Evolutionary conservation across 1,284 basidiomycete genomes (phyloP), one percentile per base, ranked within the genome.

Genomic region (Heterobasidion occidentale): DNA sequence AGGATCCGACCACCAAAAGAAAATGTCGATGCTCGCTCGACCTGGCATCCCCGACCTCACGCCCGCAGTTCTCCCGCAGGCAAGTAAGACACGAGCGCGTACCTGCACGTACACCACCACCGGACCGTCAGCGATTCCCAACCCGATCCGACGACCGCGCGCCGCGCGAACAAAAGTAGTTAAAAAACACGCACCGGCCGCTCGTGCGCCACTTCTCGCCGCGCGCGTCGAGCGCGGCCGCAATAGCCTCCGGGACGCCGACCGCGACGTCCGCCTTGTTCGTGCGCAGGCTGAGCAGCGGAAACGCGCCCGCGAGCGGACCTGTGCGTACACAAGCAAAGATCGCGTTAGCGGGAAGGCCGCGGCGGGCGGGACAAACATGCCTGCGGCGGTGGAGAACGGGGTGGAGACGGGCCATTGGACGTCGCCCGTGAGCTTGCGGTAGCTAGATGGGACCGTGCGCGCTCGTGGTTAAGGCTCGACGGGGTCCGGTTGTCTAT

Each of bases 211-310:
- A 95, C 58, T 85, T 85, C 62, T 84, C 80, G 34, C 80, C 89
- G 54, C 77, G 79, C 44, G 64, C 65, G 64, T 95, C 90, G 8
- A 94, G 74, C 60, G 74, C 73, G 59, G 86, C 82, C 0, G 83
- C 86, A 2, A 83, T 71, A 0, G 83, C 84, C 56, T 81, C 73
- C 2, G 81, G 71, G 6, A 96, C 77, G 1, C 89, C 92, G 12
- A 94, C 92, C 36, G 90, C 90, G 1, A 98, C 94, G 66, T 98
- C 95, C 0, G 96, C 96, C 71, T 99, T 98, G 76, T 92, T 94
- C 1, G 96, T 99, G 27, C 96, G 82, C 58, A 98, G 72, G 62
- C 90, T 92, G 35, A 97, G 72, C 20, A 97, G 70, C 3, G 88
- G 88, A 70, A 97, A 88, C 8, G 84, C 75, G 1, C 92, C 90